Evolutionary conservation across 306 rosid species (phyloP), one percentile per base, ranked within the genome.

Genomic region (Spatholobus suberectus): DNA sequence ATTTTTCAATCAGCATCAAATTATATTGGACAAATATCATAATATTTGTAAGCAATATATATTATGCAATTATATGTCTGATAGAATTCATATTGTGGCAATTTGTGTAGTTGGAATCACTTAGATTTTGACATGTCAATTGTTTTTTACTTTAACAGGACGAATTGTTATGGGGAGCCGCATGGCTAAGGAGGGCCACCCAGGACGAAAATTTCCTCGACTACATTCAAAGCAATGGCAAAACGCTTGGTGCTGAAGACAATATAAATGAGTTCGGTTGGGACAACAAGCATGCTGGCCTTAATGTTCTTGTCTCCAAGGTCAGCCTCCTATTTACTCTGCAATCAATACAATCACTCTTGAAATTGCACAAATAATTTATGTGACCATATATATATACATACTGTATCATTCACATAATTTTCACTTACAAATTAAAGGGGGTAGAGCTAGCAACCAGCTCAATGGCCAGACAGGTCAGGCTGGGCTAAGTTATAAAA

Each of bases 241-340:
- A 90, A 87, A 94, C 95, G 0, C 91, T 94, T 15, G 98, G 98
- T 4, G 98, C 98, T 0, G 95, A 94, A 1, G 98, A 94, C 18
- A 94, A 85, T 51, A 87, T 88, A 83, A 90, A 94, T 70, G 98
- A 94, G 29, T 92, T 94, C 11, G 98, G 98, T 1, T 94, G 98
- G 98, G 98, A 94, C 74, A 92, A 94, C 88, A 94, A 94, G 84
- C 98, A 94, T 63, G 98, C 98, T 55, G 98, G 98, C 69, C 92
- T 92, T 55, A 94, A 94, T 51, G 91, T 94, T 85, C 91, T 94
- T n/a, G 88, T 94, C 72, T 91, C 98, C 52, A 94, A 94, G 98
- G 98, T 92, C 46, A 74, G 26, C 17, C 81, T 54, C 27, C 38
- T 41, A 68, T 29, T 65, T 12, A 7, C 24, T 3, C 9, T 41